Evolutionary conservation across 805 yeast genomes (phyloP).

Genomic region (Candida insectorum): DNA sequence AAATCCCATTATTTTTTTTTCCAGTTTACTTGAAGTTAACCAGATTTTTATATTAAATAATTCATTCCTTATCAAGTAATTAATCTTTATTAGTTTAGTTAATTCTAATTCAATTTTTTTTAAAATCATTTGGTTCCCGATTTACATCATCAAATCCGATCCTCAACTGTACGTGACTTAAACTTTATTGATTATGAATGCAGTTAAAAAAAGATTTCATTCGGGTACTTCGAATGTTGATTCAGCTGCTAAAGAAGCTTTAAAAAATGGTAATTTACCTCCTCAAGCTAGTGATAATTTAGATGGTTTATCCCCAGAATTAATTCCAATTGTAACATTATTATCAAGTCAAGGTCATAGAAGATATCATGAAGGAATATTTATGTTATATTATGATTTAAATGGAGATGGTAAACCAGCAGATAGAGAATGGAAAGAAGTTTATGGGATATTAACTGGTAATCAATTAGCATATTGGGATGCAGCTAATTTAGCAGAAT

Average conservation of each 20-base stretch:
- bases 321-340: constrained; percentile 70
- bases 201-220: constrained; percentile 23
- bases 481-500: constrained; percentile 58
- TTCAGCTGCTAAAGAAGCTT: constrained; percentile 10
- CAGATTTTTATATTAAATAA: no score
- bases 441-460: constrained; percentile 87
- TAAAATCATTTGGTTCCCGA: no score
- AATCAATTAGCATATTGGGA: constrained; percentile 93
- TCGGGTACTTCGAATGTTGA: constrained; percentile 13
- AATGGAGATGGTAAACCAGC: constrained; percentile 85
- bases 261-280: constrained; percentile 3
- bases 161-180: no score
- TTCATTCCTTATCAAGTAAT: no score
- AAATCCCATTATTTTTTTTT: no score
- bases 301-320: constrained; percentile 42
- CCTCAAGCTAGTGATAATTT: constrained; percentile 7
- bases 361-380: constrained; percentile 71
- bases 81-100: no score
- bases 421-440: constrained; percentile 85
- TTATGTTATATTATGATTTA: constrained; percentile 69
- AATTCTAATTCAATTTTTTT: no score
- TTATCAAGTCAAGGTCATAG: constrained; percentile 73
- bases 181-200: no score
- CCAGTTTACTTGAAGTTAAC: no score
- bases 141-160: no score